A percentile compares a stretch with the other conserved stretches of the same genome.
These are phyloP conservation scores for Syzygium syzygioides DNA, from an alignment of 441 rosid species.

Conservation along the genomic window DNA sequence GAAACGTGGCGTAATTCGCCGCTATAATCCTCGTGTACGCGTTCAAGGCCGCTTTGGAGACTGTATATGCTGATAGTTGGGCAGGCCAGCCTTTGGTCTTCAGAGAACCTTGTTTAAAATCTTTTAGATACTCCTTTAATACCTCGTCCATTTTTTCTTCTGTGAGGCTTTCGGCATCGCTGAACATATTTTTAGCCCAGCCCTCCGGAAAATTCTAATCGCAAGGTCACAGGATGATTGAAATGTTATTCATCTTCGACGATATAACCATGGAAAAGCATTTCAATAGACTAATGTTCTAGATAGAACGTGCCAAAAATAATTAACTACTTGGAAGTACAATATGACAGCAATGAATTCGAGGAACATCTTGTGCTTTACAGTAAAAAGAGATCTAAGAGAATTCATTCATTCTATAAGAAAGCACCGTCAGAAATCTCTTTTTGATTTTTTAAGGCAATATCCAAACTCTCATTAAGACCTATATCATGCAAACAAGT, in stretches of 20 bases:
- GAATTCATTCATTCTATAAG: not conserved
- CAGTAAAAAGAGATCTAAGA: not conserved
- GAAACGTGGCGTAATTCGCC: constrained; percentile 13
- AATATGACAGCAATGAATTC: not conserved
- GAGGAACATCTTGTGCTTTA: not conserved
- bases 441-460: not conserved
- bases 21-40: constrained; percentile 35
- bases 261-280: not conserved
- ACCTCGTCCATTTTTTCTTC: constrained; percentile 30
- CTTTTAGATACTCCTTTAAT: constrained; percentile 18
- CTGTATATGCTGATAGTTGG: constrained; percentile 5
- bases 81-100: constrained; percentile 30
- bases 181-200: constrained; percentile 16
- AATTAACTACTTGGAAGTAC: not conserved
- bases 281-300: not conserved
- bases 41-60: constrained; percentile 33
- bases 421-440: not conserved
- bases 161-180: constrained; percentile 23
- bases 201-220: not conserved
- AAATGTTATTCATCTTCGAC: not conserved
- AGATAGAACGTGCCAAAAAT: not conserved
- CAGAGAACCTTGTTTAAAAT: constrained; percentile 20
- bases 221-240: not conserved
- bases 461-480: not conserved
- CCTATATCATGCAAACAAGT: not conserved